A percentile compares a stretch with the other conserved stretches of the same genome.
phyloP scores from a whole-genome alignment of 306 rosid species.

The Macrotyloma uniflorum region DNA sequence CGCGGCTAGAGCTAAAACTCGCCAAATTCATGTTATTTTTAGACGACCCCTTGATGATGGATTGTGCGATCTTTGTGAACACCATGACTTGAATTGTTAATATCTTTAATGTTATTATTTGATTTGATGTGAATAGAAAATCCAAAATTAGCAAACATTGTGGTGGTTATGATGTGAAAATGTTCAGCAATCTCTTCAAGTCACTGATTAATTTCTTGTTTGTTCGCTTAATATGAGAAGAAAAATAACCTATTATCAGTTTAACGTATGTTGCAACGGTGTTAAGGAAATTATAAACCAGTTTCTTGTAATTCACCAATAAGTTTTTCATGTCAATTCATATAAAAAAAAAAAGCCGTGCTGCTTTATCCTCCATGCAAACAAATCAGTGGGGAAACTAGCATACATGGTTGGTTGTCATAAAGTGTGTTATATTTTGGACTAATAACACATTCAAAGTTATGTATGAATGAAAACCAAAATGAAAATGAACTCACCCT shows the following conservation, averaged over 20 bases:
- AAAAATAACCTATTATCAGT: not conserved
- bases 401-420: too few relatives aligned
- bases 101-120: constrained; percentile 28
- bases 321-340: not conserved
- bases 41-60: constrained; percentile 2
- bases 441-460: too few relatives aligned
- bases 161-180: not conserved
- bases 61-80: constrained; percentile 20
- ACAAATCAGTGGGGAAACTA: too few relatives aligned
- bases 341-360: too few relatives aligned
- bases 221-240: not conserved
- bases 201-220: not conserved
- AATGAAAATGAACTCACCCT: too few relatives aligned
- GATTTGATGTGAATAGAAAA: constrained; percentile 37
- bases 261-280: not conserved
- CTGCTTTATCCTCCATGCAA: too few relatives aligned
- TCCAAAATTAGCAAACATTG: constrained; percentile 3
- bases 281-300: not conserved
- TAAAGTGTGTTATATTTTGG: too few relatives aligned
- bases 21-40: not conserved
- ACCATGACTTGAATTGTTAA: constrained; percentile 8
- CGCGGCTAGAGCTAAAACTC: not conserved
- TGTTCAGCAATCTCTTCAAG: not conserved
- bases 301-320: not conserved
- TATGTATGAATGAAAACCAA: too few relatives aligned